A percentile compares a stretch with the other conserved stretches of the same genome.
Conservation (phyloP, 257 asterid species). For the Apocynum venetum region DNA sequence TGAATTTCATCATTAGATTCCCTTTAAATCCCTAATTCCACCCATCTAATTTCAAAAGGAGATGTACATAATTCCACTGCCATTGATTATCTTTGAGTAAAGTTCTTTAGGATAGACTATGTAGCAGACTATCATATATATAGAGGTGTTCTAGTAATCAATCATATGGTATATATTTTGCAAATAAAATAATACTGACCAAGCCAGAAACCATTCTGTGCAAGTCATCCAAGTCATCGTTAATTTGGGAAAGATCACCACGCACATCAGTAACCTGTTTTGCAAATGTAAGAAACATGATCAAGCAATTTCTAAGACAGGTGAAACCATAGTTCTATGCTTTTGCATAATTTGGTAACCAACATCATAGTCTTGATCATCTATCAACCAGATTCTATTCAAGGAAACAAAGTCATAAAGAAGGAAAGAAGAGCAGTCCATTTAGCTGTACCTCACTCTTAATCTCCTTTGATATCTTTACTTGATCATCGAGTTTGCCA, state of each 20-base stretch:
- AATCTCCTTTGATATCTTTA: slow-evolving; percentile 63
- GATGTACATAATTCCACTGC: not conserved
- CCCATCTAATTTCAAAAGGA: not conserved
- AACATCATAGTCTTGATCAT: not conserved
- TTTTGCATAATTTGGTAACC: not conserved
- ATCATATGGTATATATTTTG: not conserved
- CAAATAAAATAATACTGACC: slow-evolving; percentile 39
- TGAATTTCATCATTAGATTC: too few species aligned
- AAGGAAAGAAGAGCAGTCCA: not conserved
- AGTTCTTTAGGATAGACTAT: not conserved
- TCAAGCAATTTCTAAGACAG: not conserved
- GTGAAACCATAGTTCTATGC: not conserved
- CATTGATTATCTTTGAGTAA: too few species aligned
- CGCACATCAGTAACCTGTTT: slow-evolving; percentile 56
- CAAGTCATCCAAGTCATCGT: slow-evolving; percentile 45
- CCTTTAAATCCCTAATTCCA: not conserved
- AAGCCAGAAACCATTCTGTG: slow-evolving; percentile 58
- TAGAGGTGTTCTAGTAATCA: not conserved
- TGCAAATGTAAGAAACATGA: not conserved
- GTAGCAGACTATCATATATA: not conserved
- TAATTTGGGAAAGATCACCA: slow-evolving; percentile 56
- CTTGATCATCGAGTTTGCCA: slow-evolving; percentile 79
- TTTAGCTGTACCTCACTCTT: slow-evolving; percentile 47
- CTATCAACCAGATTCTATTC: not conserved
- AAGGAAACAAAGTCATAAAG: not conserved